These are phyloP conservation scores for Colletotrichum musae DNA, from an alignment of 2,329 filamentous ascomycete genomes.

Conservation along the genomic window DNA sequence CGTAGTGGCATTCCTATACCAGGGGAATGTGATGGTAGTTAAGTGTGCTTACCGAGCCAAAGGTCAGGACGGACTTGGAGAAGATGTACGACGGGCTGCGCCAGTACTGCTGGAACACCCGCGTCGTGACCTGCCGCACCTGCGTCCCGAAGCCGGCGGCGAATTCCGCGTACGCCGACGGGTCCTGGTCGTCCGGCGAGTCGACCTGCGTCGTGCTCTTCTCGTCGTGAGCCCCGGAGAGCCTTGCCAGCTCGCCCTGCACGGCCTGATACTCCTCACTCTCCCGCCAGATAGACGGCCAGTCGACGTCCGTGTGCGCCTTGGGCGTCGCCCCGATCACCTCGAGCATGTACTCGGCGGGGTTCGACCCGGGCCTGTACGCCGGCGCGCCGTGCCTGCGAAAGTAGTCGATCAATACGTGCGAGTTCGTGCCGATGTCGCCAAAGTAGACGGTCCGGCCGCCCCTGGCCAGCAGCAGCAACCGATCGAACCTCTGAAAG, in stretches of 20 bases:
- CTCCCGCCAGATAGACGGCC: conserved; percentile 60
- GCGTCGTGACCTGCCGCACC: conserved; percentile 70
- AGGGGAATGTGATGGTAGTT: not conserved
- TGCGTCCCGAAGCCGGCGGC: conserved; percentile 77
- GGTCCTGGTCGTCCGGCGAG: not conserved
- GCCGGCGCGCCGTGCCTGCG: conserved; percentile 61
- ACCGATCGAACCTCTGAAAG: conserved; percentile 40
- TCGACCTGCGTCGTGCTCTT: too few relatives aligned
- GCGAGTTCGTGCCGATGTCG: conserved; percentile 64
- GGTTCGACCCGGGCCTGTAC: conserved; percentile 64
- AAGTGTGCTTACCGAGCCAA: conserved; percentile 49
- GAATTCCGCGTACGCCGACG: conserved; percentile 56
- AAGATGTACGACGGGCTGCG: conserved; percentile 83
- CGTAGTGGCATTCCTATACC: too few relatives aligned
- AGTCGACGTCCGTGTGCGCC: conserved; percentile 62
- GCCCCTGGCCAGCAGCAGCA: conserved; percentile 33
- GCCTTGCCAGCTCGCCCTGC: conserved; percentile 15
- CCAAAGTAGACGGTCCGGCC: conserved; percentile 67
- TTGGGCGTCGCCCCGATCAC: conserved; percentile 55
- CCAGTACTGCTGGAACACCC: conserved; percentile 86
- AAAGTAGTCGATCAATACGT: conserved; percentile 66
- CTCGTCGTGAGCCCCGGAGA: conserved; percentile 32
- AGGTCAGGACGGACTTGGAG: conserved; percentile 74
- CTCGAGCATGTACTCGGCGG: conserved; percentile 65
- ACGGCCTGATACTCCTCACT: conserved; percentile 55